These are phyloP conservation scores for Amanita phalloides DNA, from an alignment of 768 basidiomycete species.

Conservation along the genomic window DNA sequence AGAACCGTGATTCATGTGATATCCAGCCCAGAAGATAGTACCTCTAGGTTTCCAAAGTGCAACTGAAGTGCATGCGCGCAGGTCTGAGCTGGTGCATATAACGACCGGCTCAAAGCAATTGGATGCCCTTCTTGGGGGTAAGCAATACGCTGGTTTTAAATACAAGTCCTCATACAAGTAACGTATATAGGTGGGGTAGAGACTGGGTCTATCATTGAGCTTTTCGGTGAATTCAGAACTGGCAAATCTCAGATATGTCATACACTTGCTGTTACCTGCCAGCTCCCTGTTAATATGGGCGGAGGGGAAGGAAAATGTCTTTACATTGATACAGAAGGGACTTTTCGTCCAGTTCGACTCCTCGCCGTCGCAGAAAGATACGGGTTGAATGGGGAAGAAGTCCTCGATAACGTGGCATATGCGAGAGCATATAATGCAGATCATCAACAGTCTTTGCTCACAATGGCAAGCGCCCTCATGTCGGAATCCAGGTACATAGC, in stretches of 20 bases:
- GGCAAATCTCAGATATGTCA: conserved; percentile 98
- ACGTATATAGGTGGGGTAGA: conserved; percentile 76
- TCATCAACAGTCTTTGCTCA: conserved; percentile 84
- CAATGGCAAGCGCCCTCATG: conserved; percentile 96
- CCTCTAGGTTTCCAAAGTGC: conserved; percentile 98
- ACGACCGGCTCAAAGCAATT: conserved; percentile 95
- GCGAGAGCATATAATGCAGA: conserved; percentile 98
- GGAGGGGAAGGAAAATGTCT: conserved; percentile 98
- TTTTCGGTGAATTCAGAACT: conserved; percentile 97
- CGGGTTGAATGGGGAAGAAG: conserved; percentile 96
- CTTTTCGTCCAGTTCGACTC: conserved; percentile 92
- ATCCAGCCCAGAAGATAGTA: conserved; percentile 84
- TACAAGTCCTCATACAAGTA: conserved; percentile 4
- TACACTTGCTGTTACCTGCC: conserved; percentile 95
- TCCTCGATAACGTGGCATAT: conserved; percentile 96
- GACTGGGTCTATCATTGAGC: conserved; percentile 95
- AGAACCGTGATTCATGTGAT: background rate
- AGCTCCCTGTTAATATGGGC: conserved; percentile 94
- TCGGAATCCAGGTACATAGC: conserved; percentile 80
- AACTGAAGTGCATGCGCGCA: conserved; percentile 90
- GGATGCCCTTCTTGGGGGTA: conserved; percentile 90
- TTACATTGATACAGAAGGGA: conserved; percentile 98
- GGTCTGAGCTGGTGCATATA: conserved; percentile 92
- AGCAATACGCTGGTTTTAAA: conserved; percentile 9
- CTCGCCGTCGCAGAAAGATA: conserved; percentile 92